Evolutionary conservation across 1,284 basidiomycete genomes (phyloP), one percentile per base, ranked within the genome.

Genomic region (Pseudomicrostroma phylloplanum): DNA sequence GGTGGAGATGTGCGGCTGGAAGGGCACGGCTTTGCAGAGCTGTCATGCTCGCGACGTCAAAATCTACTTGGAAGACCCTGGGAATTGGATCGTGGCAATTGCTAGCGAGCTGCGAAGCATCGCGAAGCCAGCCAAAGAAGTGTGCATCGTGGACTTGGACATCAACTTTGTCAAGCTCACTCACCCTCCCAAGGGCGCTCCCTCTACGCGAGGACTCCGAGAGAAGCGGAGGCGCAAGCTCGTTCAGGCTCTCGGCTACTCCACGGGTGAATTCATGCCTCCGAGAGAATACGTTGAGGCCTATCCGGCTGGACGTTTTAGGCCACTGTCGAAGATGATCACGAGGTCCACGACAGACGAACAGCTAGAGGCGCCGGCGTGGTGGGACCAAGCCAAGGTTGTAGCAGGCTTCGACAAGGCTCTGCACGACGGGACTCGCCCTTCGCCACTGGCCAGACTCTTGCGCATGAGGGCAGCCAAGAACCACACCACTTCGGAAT

Each of bases 1-100:
- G 55, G 89, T 96, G 60, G 94, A 97, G 80, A 81, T 94, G 55
- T 87, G 92, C 57, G 92, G 92, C 9, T 97, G 93, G 93, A 89
- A 86, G 72, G 94, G 94, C 4, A 88, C 96, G 8, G 66, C 69
- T 0, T 63, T 74, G 60, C 72, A 74, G 56, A 76, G 69, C 59
- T 74, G 72, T 42, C 93, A 96, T 79, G 88, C 90, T 19, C 86
- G 91, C 61, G 91, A 93, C 69, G 89, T 90, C 26, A 90, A 88
- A 74, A 91, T 93, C 63, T 92, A 91, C 72, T 71, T 81, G 53
- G 81, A 84, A 67, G 84, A 85, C 66, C 92, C 84, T 1, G 85
- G 85, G 49, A 84, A 92, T 62, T 97, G 91, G 87, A 90, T 97
- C 72, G 86, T 97, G 76, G 93, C 91, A 48, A 83, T 96, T 61